A percentile compares a stretch with the other conserved stretches of the same genome.
These are phyloP conservation scores for Blastomyces silverae DNA, from an alignment of 2,329 filamentous ascomycete genomes.

Conservation along the genomic window DNA sequence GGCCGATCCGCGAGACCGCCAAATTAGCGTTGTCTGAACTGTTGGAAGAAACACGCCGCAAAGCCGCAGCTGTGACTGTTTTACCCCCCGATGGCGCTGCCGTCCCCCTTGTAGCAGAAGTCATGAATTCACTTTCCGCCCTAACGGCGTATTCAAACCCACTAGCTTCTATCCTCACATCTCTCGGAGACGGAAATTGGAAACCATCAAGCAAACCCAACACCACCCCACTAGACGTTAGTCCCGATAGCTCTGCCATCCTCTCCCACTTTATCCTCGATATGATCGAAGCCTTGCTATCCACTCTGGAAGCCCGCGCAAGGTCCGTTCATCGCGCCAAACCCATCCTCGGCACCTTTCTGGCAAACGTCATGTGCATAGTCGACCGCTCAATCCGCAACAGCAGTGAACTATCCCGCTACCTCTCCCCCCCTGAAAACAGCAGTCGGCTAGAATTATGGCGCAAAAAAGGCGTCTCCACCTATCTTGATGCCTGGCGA, in stretches of 20 bases:
- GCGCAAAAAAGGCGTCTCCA: constrained; percentile 75
- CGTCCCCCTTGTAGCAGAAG: constrained; percentile 70
- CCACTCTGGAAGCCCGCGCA: constrained; percentile 66
- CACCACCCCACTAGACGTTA: constrained; percentile 73
- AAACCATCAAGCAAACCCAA: constrained; percentile 55
- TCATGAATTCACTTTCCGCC: constrained; percentile 76
- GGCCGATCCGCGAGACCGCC: constrained; percentile 84
- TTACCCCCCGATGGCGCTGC: constrained; percentile 73
- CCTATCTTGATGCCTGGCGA: constrained; percentile 82
- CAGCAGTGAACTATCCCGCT: constrained; percentile 63
- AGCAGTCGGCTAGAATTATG: constrained; percentile 67
- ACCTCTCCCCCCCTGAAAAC: constrained; percentile 58
- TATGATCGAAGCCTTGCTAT: constrained; percentile 74
- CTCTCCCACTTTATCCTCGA: constrained; percentile 87
- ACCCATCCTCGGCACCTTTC: constrained; percentile 74
- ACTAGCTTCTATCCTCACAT: constrained; percentile 82
- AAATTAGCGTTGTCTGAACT: constrained; percentile 78
- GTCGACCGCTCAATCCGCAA: constrained; percentile 76
- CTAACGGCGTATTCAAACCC: constrained; percentile 83
- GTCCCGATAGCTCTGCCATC: constrained; percentile 78
- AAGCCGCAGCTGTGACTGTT: constrained; percentile 56
- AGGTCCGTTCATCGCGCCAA: constrained; percentile 68
- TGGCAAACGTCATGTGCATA: constrained; percentile 79
- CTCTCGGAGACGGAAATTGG: constrained; percentile 91
- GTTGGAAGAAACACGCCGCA: constrained; percentile 72